Evolutionary conservation across 2,329 filamentous ascomycete genomes (phyloP).

Genomic region (Didymella sp.): DNA sequence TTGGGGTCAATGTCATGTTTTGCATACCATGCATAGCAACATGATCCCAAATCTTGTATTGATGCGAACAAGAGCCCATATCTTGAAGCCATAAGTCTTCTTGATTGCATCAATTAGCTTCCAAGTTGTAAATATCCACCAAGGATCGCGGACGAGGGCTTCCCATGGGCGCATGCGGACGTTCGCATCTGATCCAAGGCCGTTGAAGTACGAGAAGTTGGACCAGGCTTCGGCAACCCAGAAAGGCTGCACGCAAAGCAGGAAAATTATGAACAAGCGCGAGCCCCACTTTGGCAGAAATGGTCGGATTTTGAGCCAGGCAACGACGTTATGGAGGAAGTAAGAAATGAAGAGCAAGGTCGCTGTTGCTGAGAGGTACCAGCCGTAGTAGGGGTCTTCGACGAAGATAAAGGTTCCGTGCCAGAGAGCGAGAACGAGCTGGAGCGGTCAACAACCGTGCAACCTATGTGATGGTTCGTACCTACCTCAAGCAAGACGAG

Average conservation of each 20-base stretch:
- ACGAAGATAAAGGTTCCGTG: slow-evolving; percentile 48
- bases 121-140: slow-evolving; percentile 50
- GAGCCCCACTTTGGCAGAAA: slow-evolving; percentile 47
- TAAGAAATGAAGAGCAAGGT: slow-evolving; percentile 47
- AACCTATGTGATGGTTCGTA: neutral
- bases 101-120: slow-evolving; percentile 42
- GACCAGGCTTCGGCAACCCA: slow-evolving; percentile 48
- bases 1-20: neutral
- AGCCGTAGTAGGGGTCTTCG: slow-evolving; percentile 42
- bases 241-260: slow-evolving; percentile 45
- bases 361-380: slow-evolving; percentile 46
- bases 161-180: slow-evolving; percentile 42
- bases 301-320: slow-evolving; percentile 47
- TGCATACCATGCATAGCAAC: slow-evolving; percentile 41
- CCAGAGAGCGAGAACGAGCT: slow-evolving; percentile 48
- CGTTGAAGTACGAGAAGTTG: slow-evolving; percentile 48
- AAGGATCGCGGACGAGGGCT: slow-evolving; percentile 43
- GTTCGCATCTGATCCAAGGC: slow-evolving; percentile 40
- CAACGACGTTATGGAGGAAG: slow-evolving; percentile 46
- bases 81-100: slow-evolving; percentile 42
- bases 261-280: slow-evolving; percentile 41
- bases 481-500: slow-evolving; percentile 45
- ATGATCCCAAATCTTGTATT: slow-evolving; percentile 45
- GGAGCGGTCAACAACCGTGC: slow-evolving; percentile 13
- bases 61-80: slow-evolving; percentile 36